Evolutionary conservation across 2,329 filamentous ascomycete genomes (phyloP), one percentile per base, ranked within the genome.

Genomic region (Verticillium nubilum): DNA sequence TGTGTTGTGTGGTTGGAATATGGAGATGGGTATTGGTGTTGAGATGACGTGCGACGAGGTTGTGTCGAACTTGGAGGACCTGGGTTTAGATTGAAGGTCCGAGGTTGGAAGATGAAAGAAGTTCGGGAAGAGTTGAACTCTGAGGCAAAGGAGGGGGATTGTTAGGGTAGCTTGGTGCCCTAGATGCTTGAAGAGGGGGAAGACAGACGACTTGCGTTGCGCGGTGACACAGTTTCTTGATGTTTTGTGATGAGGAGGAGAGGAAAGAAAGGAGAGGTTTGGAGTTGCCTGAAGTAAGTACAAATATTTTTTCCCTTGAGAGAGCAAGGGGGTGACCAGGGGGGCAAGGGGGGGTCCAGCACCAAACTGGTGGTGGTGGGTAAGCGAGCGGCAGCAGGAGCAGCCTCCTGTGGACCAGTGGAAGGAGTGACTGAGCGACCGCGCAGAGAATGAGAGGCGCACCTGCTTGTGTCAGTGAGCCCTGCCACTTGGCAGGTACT

Each of bases 101-200:
- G 79, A 74, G 72, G 69, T 69, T 72, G 70, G 64, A 69, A 66
- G 68, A 68, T 70, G 70, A 71, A 69, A 75, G 73, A 74, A 73
- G 75, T 74, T 76, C 69, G 68, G 68, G 70, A 73, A 69, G 66
- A 67, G 66, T 82, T 84, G 81, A 81, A 89, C 87, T 90, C 87
- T 89, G 87, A 83, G 84, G 85, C 83, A 87, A 86, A 83, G 80
- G 84, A 83, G 82, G 85, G 82, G 80, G 79, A 76, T 78, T 78
- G 76, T 77, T 81, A 92, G 90, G 90, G 90, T 92, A 90, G 90
- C 90, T 92, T 85, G 78, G 89, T 91, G 90, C 90, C 90, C 90
- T 92, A 92, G 89, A 87, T 76, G 77, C 71, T 62, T 66, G 66
- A 67, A 67, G 67, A 66, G 67, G 65, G 69, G 68, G 72, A 52